These are phyloP conservation scores for Priceomyces castillae DNA, from an alignment of 805 yeast species.

Conservation along the genomic window DNA sequence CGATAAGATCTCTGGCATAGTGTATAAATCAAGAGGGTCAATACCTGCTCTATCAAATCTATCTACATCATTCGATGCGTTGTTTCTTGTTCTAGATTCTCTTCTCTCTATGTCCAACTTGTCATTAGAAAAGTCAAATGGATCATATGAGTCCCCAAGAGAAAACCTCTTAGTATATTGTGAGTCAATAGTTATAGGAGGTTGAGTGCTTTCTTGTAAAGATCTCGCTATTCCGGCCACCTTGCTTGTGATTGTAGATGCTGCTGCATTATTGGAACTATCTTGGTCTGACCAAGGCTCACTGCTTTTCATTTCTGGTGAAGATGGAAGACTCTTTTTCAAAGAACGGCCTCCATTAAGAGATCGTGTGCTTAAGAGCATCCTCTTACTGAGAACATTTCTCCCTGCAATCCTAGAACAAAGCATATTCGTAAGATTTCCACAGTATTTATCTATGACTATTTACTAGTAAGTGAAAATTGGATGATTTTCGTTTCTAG, in stretches of 20 bases:
- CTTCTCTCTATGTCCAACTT: constrained; percentile 51
- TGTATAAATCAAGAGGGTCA: constrained; percentile 68
- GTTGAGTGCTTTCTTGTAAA: constrained; percentile 26
- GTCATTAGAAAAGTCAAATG: constrained; percentile 73
- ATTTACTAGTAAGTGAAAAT: background rate
- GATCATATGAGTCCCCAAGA: constrained; percentile 63
- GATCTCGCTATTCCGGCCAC: constrained; percentile 36
- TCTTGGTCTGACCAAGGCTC: constrained; percentile 26
- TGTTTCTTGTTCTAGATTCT: constrained; percentile 17
- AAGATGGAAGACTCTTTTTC: constrained; percentile 21
- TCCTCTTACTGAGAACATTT: background rate
- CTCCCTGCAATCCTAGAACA: background rate
- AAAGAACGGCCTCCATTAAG: background rate
- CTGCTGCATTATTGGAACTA: constrained; percentile 9
- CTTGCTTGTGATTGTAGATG: constrained; percentile 23
- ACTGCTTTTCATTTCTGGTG: constrained; percentile 30
- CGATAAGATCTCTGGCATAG: constrained; percentile 68
- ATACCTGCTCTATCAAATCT: constrained; percentile 50
- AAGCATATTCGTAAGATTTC: background rate
- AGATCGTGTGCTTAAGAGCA: background rate
- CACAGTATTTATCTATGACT: background rate
- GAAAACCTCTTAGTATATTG: constrained; percentile 46
- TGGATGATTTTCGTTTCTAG: background rate
- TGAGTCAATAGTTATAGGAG: constrained; percentile 33
- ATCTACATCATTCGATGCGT: constrained; percentile 19